Base-by-base conservation (phyloP, 371 early-diverging fungal genomes). In the Lichtheimia ornata region DNA sequence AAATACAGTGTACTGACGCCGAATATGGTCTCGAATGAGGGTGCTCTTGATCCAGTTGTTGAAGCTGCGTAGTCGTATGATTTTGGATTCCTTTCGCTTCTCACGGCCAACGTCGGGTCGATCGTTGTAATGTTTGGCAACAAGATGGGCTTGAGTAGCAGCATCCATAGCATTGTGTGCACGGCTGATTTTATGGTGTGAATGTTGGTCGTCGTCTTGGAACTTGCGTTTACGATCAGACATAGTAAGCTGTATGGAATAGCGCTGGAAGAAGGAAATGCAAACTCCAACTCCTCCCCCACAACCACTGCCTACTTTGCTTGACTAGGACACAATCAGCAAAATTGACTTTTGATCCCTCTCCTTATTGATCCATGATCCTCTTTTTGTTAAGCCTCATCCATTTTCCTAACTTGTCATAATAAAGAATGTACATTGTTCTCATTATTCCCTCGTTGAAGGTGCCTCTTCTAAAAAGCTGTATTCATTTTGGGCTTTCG, bases 11-110 rank as follows among this genome's bases (percentile, higher is more conserved):
- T 80, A 72, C 0, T 68, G 65, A 0, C 75, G 73, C 11, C 74
- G 70, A 0, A 85, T 83, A 68, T 89, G 88, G n/a, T 84, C 70
- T 14, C 83, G 73, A 63, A 99, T 95, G 28, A 99, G 75, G 1
- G 94, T 80, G 13, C 94, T 84, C 67, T 99, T 99, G 56, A 95
- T 76, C 97, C 97, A 99, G 77, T 99, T 99, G 84, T 99, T 98
- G 75, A 94, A 96, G 62, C 87, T 88, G 51, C 93, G 89, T 61
- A 98, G 66, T 4, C 90, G 87, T 47, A 96, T 84, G 50, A 97
- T 97, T 40, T 75, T 77, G 7, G 96, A 95, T 58, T 93, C 87
- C 67, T 91, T 65, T 30, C 97, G 87, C 44, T 80, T 81, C 18
- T 87, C 86, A 4, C 82, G 76, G 6, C 91, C 93, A 1, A 92